Base-by-base conservation (phyloP, 306 rosid species). In the Dalbergia cultrata region DNA sequence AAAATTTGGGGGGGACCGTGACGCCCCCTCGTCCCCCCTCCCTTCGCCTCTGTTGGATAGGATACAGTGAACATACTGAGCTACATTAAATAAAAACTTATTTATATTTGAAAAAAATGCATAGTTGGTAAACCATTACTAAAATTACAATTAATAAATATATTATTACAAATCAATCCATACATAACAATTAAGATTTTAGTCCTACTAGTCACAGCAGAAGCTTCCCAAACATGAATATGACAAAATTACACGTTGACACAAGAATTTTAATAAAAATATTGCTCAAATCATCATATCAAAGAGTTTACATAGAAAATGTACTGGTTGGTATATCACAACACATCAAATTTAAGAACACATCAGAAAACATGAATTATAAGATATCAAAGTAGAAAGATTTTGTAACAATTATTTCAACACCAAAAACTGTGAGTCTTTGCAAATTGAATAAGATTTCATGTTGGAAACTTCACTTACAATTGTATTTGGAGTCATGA, bases 401-500 rank as follows among this genome's bases (percentile, higher is more conserved):
- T 57, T 8, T 26, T n/a, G 34, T 13, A 64, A 65, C 66, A 78
- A 56, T 57, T 39, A 22, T 69, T 45, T 78, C 37, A 58, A 58
- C 8, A 3, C 18, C 4, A 52, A 82, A 63, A 13, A 69, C 41
- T 19, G 14, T 37, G 6, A 63, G 35, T 10, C 79, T 19, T 62
- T 43, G 63, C 35, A 54, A 65, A 72, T 12, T 34, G 43, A 67
- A 13, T 18, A 45, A 65, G 63, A 70, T 70, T 65, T 67, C 59
- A 79, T 69, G 47, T 64, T 7, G 17, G 70, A 71, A 35, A 54
- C 19, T 39, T 5, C 57, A 86, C 98, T 93, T 89, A 96, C 99
- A 96, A 19, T 93, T 96, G 75, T 96, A 96, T 83, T 96, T 96
- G 80, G 92, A 88, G 34, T 96, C 99, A 43, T 96, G 99, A 87